Percentiles rank a stretch among this genome's conserved stretches.
These are phyloP conservation scores for Exserohilum turcica DNA, from an alignment of 2,329 filamentous ascomycete genomes.

Conservation along the genomic window DNA sequence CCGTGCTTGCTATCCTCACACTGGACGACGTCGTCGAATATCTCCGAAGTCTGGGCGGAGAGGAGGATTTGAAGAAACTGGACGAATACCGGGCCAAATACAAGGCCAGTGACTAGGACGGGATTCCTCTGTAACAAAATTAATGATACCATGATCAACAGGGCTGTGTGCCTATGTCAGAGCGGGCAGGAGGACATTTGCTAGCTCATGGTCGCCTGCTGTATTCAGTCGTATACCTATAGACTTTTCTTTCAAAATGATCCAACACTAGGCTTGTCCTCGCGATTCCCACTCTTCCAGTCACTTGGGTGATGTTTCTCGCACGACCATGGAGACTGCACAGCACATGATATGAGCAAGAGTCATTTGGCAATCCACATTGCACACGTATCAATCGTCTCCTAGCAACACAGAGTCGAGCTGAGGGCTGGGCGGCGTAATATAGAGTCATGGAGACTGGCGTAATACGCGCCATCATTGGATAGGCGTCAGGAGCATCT, in stretches of 20 bases:
- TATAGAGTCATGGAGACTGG: neutral
- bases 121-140: neutral
- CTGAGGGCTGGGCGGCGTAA: neutral
- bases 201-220: neutral
- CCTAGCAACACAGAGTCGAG: neutral
- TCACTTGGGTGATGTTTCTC: neutral
- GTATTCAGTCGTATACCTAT: neutral
- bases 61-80: constrained; percentile 52
- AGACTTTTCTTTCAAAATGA: neutral
- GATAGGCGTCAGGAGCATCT: constrained; percentile 2
- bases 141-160: neutral
- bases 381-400: neutral
- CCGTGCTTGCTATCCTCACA: constrained; percentile 81
- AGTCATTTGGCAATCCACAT: neutral
- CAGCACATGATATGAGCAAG: neutral
- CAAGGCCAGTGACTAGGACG: constrained; percentile 43
- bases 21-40: constrained; percentile 73
- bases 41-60: constrained; percentile 51
- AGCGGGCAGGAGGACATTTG: neutral
- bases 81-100: constrained; percentile 50
- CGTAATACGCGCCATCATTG: constrained; percentile 5
- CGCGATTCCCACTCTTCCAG: neutral
- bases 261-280: neutral
- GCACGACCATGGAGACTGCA: neutral
- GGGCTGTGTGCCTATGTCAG: neutral